Base-by-base conservation (phyloP, 345 rosid species). In the Hirschfeldia incana region DNA sequence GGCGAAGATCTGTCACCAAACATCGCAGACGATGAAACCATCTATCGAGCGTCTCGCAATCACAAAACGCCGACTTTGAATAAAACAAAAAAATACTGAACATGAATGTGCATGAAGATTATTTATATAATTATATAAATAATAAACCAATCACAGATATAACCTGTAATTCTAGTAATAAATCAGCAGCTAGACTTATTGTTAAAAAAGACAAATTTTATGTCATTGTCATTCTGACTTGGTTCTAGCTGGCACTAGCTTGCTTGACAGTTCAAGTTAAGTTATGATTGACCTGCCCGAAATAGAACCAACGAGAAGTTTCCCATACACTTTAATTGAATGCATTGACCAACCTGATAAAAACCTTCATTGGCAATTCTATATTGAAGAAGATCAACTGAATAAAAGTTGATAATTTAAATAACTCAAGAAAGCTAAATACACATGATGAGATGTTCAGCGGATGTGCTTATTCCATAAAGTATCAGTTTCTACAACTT, bases 191-290 rank as follows among this genome's bases (percentile, higher is more conserved):
- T 51, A 51, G 57, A 42, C 49, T 42, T 51, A n/a, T n/a, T 51
- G 17, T 51, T n/a, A 5, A n/a, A n/a, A 51, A 51, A 34, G n/a
- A 51, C 21, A 51, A 51, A 49, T 4, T 49, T 5, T 4, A 57
- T 78, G 72, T 76, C 72, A n/a, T 51, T 51, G 57, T 51, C 57
- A 51, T 51, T 21, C 21, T 51, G 57, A 51, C 57, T 51, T 51
- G 57, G 17, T 51, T 51, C 57, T 51, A 51, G 57, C 57, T 51
- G 57, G 57, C 17, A 51, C 57, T n/a, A 51, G 44, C 28, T 72
- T 78, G 70, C 58, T 70, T 64, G 71, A 15, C 65, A 70, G 76
- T n/a, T 5, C 55, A 77, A 63, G 76, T 36, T 63, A 51, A 70
- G 76, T 36, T 63, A 51, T 62, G 26, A 63, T 70, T 77, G 34